phyloP scores from a whole-genome alignment of 2,329 filamentous ascomycete genomes.

The Cercospora brassicicola region DNA sequence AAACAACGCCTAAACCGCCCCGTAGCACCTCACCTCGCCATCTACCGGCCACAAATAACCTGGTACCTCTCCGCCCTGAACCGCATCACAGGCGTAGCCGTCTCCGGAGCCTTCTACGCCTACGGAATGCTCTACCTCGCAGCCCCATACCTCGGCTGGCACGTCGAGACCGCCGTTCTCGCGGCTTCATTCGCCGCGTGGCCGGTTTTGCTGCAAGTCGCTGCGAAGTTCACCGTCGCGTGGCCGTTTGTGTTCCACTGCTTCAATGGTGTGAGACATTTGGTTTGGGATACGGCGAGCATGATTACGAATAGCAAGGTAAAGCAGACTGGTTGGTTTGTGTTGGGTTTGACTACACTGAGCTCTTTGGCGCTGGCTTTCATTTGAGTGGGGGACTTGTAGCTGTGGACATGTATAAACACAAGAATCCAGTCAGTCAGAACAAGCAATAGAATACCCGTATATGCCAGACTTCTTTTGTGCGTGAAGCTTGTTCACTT shows the following conservation, averaged over 20 bases:
- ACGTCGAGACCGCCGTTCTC: conserved; percentile 64
- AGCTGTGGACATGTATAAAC: not conserved
- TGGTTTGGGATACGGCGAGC: conserved; percentile 67
- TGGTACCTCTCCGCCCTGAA: conserved; percentile 75
- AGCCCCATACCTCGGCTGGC: conserved; percentile 72
- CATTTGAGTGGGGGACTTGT: conserved; percentile 18
- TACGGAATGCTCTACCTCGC: conserved; percentile 80
- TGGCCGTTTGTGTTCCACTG: conserved; percentile 68
- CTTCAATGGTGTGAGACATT: conserved; percentile 69
- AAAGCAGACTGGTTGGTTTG: conserved; percentile 64
- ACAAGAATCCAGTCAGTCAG: not conserved
- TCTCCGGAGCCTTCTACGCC: conserved; percentile 74
- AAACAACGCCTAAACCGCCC: conserved; percentile 79
- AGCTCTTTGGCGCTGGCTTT: conserved; percentile 53
- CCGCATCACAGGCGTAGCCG: conserved; percentile 75
- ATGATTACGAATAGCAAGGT: conserved; percentile 65
- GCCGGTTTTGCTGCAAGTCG: conserved; percentile 59
- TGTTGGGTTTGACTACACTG: conserved; percentile 57
- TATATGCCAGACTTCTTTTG: not conserved
- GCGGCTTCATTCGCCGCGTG: conserved; percentile 65
- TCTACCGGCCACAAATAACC: conserved; percentile 85
- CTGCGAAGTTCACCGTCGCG: conserved; percentile 59
- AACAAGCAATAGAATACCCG: not conserved
- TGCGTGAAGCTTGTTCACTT: not conserved
- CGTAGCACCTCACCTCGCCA: conserved; percentile 77